A percentile compares a stretch with the other conserved stretches of the same genome.
phyloP scores from a whole-genome alignment of 73 alveolate species.

The Stentor coeruleus region DNA sequence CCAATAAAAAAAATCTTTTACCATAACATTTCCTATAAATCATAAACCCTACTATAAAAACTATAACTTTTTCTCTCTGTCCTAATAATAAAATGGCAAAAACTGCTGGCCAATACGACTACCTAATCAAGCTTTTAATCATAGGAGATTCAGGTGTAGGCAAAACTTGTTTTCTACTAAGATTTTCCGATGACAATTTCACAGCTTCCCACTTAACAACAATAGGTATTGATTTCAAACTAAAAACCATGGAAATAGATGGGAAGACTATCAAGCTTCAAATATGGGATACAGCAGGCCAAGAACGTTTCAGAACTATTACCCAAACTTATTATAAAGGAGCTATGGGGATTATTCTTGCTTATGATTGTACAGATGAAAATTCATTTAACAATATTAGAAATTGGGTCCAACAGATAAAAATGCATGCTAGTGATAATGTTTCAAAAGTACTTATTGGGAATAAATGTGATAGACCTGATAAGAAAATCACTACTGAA shows the following conservation, averaged over 20 bases:
- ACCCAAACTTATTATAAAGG: constrained; percentile 85
- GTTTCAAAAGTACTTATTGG: constrained; percentile 33
- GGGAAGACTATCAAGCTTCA: constrained; percentile 63
- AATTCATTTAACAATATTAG: constrained; percentile 53
- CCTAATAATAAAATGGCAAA: no score
- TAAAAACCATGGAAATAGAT: constrained; percentile 62
- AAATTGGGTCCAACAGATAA: constrained; percentile 54
- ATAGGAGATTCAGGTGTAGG: constrained; percentile 86
- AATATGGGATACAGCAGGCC: constrained; percentile 93
- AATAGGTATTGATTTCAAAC: constrained; percentile 79
- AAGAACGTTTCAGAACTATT: constrained; percentile 82
- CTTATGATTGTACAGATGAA: constrained; percentile 63
- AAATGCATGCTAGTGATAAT: no score
- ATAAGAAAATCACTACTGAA: constrained; percentile 30
- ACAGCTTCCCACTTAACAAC: constrained; percentile 66
- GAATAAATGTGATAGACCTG: constrained; percentile 35
- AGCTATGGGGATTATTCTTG: constrained; percentile 86
- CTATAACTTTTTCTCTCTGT: no score
- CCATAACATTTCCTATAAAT: no score
- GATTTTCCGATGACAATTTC: constrained; percentile 69
- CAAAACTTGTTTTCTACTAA: constrained; percentile 64
- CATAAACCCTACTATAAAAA: no score
- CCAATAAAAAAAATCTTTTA: no score
- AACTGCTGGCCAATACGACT: no score
- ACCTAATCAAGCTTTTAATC: constrained; percentile 66